Conservation (phyloP, 768 basidiomycete species). For the Suillus bovinus region DNA sequence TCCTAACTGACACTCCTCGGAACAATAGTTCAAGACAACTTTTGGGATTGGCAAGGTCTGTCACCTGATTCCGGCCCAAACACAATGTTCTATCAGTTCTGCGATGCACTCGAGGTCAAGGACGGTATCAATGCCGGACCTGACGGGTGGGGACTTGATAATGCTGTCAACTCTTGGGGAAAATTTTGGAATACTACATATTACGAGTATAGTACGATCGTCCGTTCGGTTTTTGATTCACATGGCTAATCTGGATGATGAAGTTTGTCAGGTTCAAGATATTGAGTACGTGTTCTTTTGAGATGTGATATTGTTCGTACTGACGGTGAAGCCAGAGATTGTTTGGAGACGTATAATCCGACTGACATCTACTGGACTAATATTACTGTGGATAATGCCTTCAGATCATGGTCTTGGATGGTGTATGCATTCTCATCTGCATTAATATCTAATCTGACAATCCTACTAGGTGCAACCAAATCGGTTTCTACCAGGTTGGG, state of each 20-base stretch:
- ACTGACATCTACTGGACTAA: slow-evolving; percentile 49
- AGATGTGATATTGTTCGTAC: not conserved
- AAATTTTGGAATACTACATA: slow-evolving; percentile 56
- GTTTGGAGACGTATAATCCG: slow-evolving; percentile 43
- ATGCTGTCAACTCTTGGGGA: slow-evolving; percentile 63
- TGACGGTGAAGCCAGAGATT: slow-evolving; percentile 39
- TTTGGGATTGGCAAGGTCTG: slow-evolving; percentile 67
- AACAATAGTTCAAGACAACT: slow-evolving; percentile 35
- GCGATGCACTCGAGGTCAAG: slow-evolving; percentile 41
- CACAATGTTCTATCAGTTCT: slow-evolving; percentile 38
- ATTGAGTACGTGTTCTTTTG: slow-evolving; percentile 45
- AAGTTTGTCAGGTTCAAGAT: slow-evolving; percentile 53
- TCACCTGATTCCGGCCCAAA: slow-evolving; percentile 48
- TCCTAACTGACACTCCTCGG: not conserved
- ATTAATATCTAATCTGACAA: slow-evolving; percentile 2
- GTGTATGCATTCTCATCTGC: slow-evolving; percentile 40
- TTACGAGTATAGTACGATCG: slow-evolving; percentile 42
- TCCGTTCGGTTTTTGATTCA: not conserved
- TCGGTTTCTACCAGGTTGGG: slow-evolving; percentile 50
- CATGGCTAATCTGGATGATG: slow-evolving; percentile 4
- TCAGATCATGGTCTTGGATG: slow-evolving; percentile 73
- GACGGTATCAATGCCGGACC: slow-evolving; percentile 41
- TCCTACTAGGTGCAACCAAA: slow-evolving; percentile 59
- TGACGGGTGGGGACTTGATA: slow-evolving; percentile 60
- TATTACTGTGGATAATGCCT: slow-evolving; percentile 51